Conservation (phyloP, 192 early-diverging fungal species). For the Geranomyces michiganensis region DNA sequence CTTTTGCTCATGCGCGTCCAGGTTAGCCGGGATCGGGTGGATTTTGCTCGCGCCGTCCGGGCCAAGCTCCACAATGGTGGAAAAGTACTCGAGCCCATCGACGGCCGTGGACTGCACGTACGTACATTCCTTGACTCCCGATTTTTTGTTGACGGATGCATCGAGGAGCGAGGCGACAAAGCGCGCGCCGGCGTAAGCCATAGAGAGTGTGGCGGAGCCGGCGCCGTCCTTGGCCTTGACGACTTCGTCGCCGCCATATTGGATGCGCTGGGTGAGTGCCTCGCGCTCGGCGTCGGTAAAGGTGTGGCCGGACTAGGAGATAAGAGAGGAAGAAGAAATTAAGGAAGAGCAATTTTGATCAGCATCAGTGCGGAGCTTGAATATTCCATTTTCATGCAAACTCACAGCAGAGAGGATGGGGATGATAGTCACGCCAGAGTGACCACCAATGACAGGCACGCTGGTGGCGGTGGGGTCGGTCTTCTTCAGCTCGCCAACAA, state of each 20-base stretch:
- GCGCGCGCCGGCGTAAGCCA: conserved; percentile 42
- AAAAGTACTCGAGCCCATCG: conserved; percentile 61
- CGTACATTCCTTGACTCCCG: conserved; percentile 63
- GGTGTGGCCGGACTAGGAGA: conserved; percentile 41
- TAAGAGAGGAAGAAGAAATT: background rate
- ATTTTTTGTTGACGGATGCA: conserved; percentile 55
- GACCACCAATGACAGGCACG: conserved; percentile 66
- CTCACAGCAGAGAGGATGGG: conserved; percentile 61
- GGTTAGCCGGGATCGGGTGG: conserved; percentile 50
- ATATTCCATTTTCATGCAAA: too few species aligned
- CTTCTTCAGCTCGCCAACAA: conserved; percentile 54
- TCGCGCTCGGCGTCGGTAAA: conserved; percentile 59
- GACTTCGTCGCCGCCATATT: conserved; percentile 71
- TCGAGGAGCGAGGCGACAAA: conserved; percentile 60
- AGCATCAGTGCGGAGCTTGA: too few species aligned
- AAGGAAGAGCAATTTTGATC: background rate
- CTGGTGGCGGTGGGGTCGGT: conserved; percentile 44
- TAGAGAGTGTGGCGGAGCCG: conserved; percentile 36
- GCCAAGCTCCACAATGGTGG: conserved; percentile 62
- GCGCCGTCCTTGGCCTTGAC: conserved; percentile 71
- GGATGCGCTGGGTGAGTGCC: conserved; percentile 63
- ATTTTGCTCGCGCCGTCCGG: conserved; percentile 58
- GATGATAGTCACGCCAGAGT: conserved; percentile 70
- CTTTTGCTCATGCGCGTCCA: conserved; percentile 58
- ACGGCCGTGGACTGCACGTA: conserved; percentile 53